These are phyloP conservation scores for Zygoascus sp. DNA, from an alignment of 1,139 yeast species.

Conservation along the genomic window DNA sequence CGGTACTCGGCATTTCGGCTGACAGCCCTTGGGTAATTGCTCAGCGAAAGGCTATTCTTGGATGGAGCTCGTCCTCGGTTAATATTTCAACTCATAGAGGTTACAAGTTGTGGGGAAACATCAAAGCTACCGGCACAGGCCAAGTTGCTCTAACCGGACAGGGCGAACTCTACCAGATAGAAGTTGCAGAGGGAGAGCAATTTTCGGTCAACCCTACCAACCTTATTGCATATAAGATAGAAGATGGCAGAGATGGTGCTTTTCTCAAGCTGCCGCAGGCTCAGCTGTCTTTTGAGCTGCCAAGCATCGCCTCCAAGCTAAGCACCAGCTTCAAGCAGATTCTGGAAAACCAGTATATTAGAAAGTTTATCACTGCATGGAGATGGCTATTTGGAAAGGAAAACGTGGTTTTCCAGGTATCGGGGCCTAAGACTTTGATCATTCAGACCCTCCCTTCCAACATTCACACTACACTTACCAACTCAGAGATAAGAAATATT, in stretches of 20 bases:
- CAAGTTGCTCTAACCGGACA: conserved; percentile 34
- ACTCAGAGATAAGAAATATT: conserved; percentile 5
- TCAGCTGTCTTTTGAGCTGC: conserved; percentile 20
- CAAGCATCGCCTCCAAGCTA: conserved; percentile 15
- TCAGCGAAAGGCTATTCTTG: conserved; percentile 33
- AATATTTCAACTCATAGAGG: conserved; percentile 13
- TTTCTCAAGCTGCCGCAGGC: conserved; percentile 22
- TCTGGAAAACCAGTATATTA: conserved; percentile 12
- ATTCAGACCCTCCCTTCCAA: conserved; percentile 3
- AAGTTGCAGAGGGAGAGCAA: conserved; percentile 30
- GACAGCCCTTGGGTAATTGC: conserved; percentile 32
- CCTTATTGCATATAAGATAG: conserved; percentile 31
- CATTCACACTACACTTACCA: conserved; percentile 7
- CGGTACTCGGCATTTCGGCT: conserved; percentile 28
- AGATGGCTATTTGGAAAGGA: conserved; percentile 11
- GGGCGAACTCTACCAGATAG: conserved; percentile 34
- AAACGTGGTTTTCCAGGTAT: conserved; percentile 7
- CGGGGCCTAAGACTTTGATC: conserved; percentile 8
- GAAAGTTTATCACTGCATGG: neutral
- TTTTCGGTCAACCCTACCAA: conserved; percentile 32
- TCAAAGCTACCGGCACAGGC: conserved; percentile 31
- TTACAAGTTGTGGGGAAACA: conserved; percentile 29
- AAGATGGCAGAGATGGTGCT: conserved; percentile 8
- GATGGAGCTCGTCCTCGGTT: conserved; percentile 28
- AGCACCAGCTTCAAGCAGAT: neutral